These are phyloP conservation scores for Anthostomella pinea DNA, from an alignment of 2,329 filamentous ascomycete species.

Conservation along the genomic window DNA sequence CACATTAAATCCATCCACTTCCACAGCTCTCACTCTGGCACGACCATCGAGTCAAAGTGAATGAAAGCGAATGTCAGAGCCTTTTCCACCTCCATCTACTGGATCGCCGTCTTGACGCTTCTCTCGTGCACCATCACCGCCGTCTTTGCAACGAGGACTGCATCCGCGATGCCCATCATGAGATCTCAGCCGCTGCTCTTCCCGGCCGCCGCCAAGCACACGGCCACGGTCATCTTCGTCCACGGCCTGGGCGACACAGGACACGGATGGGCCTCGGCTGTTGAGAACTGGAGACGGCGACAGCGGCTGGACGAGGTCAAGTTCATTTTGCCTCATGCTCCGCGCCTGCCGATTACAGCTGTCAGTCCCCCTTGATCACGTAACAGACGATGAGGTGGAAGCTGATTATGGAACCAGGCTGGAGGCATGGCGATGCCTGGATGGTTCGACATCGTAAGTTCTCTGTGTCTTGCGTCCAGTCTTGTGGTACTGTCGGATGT, in stretches of 20 bases:
- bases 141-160: constrained; percentile 12
- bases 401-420: constrained; percentile 49
- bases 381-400: background rate
- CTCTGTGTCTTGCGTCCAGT: background rate
- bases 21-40: too few relatives aligned
- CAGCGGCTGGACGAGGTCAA: constrained; percentile 84
- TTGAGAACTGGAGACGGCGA: constrained; percentile 81
- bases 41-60: too few relatives aligned
- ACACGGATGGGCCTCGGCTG: constrained; percentile 74
- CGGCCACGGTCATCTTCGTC: constrained; percentile 89
- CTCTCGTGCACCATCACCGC: constrained; percentile 4
- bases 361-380: constrained; percentile 44
- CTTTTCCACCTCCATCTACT: background rate
- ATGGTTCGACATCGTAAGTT: constrained; percentile 76
- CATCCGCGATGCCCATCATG: constrained; percentile 24
- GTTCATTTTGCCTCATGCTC: constrained; percentile 92
- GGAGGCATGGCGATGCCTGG: constrained; percentile 78
- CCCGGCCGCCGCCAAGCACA: constrained; percentile 56
- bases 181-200: constrained; percentile 29
- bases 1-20: too few relatives aligned
- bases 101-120: constrained; percentile 2
- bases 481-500: background rate
- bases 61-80: background rate
- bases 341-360: constrained; percentile 79
- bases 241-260: constrained; percentile 89